phyloP scores from a whole-genome alignment of 169 alveolate genomes.

The Sarcocystis neurona region DNA sequence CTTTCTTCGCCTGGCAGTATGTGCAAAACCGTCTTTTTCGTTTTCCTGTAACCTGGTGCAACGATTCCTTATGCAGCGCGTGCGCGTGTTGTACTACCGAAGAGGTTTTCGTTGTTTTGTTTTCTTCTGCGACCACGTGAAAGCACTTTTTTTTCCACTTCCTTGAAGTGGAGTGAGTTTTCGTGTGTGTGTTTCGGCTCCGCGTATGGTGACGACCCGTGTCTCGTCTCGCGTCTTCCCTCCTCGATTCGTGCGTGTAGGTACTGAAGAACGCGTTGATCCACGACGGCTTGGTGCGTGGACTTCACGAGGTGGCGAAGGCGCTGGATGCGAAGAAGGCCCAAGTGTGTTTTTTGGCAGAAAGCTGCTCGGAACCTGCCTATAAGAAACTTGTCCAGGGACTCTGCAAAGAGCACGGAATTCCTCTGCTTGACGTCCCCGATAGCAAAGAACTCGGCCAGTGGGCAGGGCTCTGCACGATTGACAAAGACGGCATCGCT shows the following conservation, averaged over 20 bases:
- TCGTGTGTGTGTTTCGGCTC: neutral
- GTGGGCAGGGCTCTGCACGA: constrained; percentile 96
- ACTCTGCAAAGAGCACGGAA: constrained; percentile 84
- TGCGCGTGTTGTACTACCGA: neutral
- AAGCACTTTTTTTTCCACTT: no score
- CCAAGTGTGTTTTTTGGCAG: constrained; percentile 92
- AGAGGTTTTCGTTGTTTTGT: no score
- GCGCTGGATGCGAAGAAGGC: constrained; percentile 93
- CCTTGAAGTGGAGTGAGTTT: neutral
- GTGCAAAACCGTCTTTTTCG: neutral
- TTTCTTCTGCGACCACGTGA: neutral
- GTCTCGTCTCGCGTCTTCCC: neutral
- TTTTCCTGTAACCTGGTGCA: no score
- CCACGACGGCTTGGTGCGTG: constrained; percentile 92
- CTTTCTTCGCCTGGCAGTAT: neutral
- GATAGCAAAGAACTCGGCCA: constrained; percentile 94
- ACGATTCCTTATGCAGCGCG: neutral
- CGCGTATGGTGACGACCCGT: neutral
- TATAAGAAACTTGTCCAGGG: constrained; percentile 90
- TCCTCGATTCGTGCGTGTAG: constrained; percentile 46
- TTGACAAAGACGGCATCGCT: constrained; percentile 92
- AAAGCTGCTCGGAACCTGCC: constrained; percentile 92
- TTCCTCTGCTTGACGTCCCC: constrained; percentile 91
- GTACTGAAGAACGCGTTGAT: constrained; percentile 87
- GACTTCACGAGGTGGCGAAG: constrained; percentile 93